phyloP scores from a whole-genome alignment of 1,284 basidiomycete species.

The Melampsora abietis-canadensis region DNA sequence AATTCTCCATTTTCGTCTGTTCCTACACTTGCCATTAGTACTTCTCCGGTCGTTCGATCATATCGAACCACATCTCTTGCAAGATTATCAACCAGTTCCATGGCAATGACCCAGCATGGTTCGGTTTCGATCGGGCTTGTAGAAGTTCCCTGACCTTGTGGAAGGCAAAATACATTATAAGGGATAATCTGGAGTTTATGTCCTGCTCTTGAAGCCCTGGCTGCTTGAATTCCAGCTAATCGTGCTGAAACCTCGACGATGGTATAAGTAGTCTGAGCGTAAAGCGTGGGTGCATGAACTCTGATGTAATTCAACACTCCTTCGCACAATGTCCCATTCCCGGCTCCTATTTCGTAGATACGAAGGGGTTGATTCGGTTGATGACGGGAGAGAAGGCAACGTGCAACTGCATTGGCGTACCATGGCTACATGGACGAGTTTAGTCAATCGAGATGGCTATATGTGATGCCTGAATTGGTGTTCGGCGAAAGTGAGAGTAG shows the following conservation, averaged over 20 bases:
- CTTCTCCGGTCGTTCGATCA: conserved; percentile 67
- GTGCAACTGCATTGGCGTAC: conserved; percentile 85
- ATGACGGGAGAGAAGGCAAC: conserved; percentile 62
- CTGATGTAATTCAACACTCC: conserved; percentile 80
- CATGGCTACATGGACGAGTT: conserved; percentile 65
- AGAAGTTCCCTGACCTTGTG: conserved; percentile 68
- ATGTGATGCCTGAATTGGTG: neutral
- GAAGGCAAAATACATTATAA: conserved; percentile 55
- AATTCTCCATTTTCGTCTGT: conserved; percentile 82
- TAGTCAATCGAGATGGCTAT: conserved; percentile 21
- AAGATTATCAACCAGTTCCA: conserved; percentile 76
- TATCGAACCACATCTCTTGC: conserved; percentile 94
- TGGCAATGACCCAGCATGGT: conserved; percentile 34
- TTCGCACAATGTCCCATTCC: conserved; percentile 87
- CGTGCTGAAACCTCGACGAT: conserved; percentile 89
- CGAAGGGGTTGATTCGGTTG: conserved; percentile 63
- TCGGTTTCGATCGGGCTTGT: conserved; percentile 84
- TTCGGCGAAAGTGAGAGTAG: neutral
- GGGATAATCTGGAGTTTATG: conserved; percentile 43
- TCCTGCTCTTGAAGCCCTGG: conserved; percentile 18
- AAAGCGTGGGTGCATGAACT: conserved; percentile 80
- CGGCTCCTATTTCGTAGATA: conserved; percentile 95
- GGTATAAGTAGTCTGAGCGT: conserved; percentile 79
- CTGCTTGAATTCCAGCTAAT: conserved; percentile 59
- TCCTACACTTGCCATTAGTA: conserved; percentile 78